Evolutionary conservation across 108 stramenopile species (phyloP).

Genomic region (Fragilariopsis cylindrus): DNA sequence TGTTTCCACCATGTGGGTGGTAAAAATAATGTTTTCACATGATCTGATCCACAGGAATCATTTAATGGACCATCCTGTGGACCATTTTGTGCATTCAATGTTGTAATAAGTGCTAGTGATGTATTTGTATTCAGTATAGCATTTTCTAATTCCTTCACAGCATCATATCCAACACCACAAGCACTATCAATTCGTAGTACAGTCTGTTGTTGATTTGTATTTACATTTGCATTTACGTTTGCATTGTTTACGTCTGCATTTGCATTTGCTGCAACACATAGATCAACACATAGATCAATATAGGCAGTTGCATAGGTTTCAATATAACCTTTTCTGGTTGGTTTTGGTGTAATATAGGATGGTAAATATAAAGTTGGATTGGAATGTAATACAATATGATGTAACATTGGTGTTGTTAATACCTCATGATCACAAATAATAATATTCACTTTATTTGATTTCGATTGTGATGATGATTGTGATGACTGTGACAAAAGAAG

Average conservation of each 20-base stretch:
- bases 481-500: conserved; percentile 28
- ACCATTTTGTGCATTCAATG: conserved; percentile 55
- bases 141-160: conserved; percentile 20
- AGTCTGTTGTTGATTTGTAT: not conserved
- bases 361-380: conserved; percentile 60
- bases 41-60: conserved; percentile 92
- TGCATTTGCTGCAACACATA: not conserved
- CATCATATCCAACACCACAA: conserved; percentile 87
- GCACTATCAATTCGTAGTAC: conserved; percentile 86
- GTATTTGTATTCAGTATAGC: not conserved
- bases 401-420: conserved; percentile 93
- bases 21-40: conserved; percentile 87
- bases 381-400: conserved; percentile 88
- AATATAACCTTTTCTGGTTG: conserved; percentile 80
- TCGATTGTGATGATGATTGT: not conserved
- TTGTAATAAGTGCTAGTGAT: conserved; percentile 2
- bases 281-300: conserved; percentile 34
- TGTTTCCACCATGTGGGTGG: conserved; percentile 59
- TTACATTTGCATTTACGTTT: conserved; percentile 13
- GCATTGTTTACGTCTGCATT: not conserved
- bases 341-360: conserved; percentile 47
- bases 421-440: conserved; percentile 71
- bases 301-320: conserved; percentile 76
- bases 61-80: conserved; percentile 82
- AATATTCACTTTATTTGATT: not conserved